Conservation (phyloP, 2,329 filamentous ascomycete species). For the Pseudogymnoascus sp. region DNA sequence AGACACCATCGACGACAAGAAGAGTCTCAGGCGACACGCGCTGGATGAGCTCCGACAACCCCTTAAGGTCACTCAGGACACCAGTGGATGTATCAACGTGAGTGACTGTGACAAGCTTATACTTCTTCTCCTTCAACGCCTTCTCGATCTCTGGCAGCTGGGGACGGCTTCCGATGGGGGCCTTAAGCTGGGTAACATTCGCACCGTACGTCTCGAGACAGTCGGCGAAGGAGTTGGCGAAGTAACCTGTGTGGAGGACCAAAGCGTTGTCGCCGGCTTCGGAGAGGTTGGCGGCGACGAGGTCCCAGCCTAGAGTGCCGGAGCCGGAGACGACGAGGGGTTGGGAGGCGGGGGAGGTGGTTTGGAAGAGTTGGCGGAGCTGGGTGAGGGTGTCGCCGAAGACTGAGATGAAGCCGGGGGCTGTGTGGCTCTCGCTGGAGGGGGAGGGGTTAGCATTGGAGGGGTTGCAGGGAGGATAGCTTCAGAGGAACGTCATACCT, state of each 20-base stretch:
- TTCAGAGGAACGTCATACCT: slow-evolving; percentile 43
- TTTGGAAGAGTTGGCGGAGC: slow-evolving; percentile 91
- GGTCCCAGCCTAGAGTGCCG: slow-evolving; percentile 92
- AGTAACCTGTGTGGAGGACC: slow-evolving; percentile 94
- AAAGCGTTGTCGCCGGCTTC: slow-evolving; percentile 86
- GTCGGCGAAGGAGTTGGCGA: slow-evolving; percentile 88
- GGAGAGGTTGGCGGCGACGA: slow-evolving; percentile 86
- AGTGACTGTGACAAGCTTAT: slow-evolving; percentile 90
- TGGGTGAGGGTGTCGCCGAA: slow-evolving; percentile 86
- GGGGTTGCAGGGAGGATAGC: neutral
- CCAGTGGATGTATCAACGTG: slow-evolving; percentile 97
- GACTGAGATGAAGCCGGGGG: slow-evolving; percentile 74
- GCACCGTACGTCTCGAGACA: slow-evolving; percentile 88
- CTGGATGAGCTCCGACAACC: slow-evolving; percentile 72
- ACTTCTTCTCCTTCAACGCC: slow-evolving; percentile 80
- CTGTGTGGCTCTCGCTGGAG: slow-evolving; percentile 83
- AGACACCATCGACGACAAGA: slow-evolving; percentile 89
- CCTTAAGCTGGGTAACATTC: slow-evolving; percentile 81
- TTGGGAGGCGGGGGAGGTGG: slow-evolving; percentile 70
- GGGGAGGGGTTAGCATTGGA: slow-evolving; percentile 15
- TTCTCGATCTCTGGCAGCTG: slow-evolving; percentile 81
- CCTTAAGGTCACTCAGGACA: slow-evolving; percentile 83
- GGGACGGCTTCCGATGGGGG: slow-evolving; percentile 78
- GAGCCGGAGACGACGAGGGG: slow-evolving; percentile 91
- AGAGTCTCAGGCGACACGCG: slow-evolving; percentile 84